A percentile compares a stretch with the other conserved stretches of the same genome.
Conservation (phyloP, 305 asterid genomes). For the Rubia balearica region DNA sequence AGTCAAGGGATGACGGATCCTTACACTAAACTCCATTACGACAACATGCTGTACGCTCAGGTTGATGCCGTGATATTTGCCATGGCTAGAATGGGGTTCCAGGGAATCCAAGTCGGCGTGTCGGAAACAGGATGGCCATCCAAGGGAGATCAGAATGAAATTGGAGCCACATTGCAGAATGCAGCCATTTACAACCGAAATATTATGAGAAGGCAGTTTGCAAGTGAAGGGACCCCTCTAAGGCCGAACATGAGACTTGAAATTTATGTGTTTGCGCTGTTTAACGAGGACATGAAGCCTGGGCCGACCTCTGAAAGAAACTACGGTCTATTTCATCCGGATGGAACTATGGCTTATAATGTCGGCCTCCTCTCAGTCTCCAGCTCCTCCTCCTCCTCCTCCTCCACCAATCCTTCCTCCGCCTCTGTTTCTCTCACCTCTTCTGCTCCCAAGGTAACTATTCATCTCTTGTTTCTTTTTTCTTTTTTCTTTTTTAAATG, state of each 20-base stretch:
- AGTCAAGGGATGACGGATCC: slow-evolving; percentile 65
- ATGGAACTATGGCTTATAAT: slow-evolving; percentile 79
- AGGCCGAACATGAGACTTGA: slow-evolving; percentile 52
- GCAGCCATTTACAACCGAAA: slow-evolving; percentile 65
- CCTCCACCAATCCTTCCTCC: slow-evolving; percentile 14
- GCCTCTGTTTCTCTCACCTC: slow-evolving; percentile 44
- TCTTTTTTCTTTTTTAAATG: background rate
- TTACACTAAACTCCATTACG: slow-evolving; percentile 52
- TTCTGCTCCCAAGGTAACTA: slow-evolving; percentile 47
- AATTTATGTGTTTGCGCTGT: slow-evolving; percentile 75
- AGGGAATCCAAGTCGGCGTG: slow-evolving; percentile 49
- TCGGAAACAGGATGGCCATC: slow-evolving; percentile 97
- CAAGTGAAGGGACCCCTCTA: slow-evolving; percentile 65
- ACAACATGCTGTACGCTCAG: slow-evolving; percentile 84
- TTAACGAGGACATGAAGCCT: slow-evolving; percentile 81
- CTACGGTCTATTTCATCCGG: slow-evolving; percentile 71
- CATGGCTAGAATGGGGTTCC: slow-evolving; percentile 54
- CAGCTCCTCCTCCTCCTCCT: slow-evolving; percentile 21
- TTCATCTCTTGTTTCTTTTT: background rate
- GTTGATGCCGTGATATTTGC: slow-evolving; percentile 67
- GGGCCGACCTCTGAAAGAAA: slow-evolving; percentile 89
- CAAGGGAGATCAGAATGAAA: slow-evolving; percentile 49
- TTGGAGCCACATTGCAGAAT: slow-evolving; percentile 58
- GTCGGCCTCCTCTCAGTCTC: slow-evolving; percentile 49
- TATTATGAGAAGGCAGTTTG: slow-evolving; percentile 43